phyloP scores from a whole-genome alignment of 805 yeast genomes.

The Wickerhamomyces alni region DNA sequence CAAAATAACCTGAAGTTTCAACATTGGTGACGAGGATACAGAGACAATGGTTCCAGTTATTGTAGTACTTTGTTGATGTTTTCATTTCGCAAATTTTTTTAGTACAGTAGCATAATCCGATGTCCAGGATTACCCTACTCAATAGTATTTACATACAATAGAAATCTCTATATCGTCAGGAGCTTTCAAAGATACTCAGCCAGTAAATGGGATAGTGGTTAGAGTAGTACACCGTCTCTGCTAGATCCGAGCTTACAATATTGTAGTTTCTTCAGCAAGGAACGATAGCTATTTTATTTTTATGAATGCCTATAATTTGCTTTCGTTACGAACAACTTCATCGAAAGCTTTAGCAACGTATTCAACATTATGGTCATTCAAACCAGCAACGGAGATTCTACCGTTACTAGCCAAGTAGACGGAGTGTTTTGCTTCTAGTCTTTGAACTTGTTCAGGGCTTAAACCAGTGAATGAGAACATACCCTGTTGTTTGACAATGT shows the following conservation, averaged over 20 bases:
- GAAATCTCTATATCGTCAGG: no score
- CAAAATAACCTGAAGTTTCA: conserved; percentile 38
- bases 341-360: conserved; percentile 78
- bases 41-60: no score
- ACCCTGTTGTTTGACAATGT: conserved; percentile 85
- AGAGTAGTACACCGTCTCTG: no score
- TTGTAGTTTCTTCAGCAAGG: no score
- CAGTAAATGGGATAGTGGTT: no score
- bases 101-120: no score
- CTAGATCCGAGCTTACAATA: no score
- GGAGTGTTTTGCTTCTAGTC: conserved; percentile 72
- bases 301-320: conserved; percentile 7
- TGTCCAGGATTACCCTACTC: no score
- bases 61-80: background rate
- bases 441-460: conserved; percentile 64
- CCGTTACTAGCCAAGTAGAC: conserved; percentile 80
- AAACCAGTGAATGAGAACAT: conserved; percentile 97
- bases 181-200: no score
- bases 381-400: conserved; percentile 90
- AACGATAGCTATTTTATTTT: no score
- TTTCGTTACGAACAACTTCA: conserved; percentile 49
- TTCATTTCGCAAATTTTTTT: background rate
- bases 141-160: no score
- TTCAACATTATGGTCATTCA: conserved; percentile 72
- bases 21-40: conserved; percentile 21